These are phyloP conservation scores for Chlamydomonas sp. DNA, from an alignment of 139 green algal genomes.

Conservation along the genomic window DNA sequence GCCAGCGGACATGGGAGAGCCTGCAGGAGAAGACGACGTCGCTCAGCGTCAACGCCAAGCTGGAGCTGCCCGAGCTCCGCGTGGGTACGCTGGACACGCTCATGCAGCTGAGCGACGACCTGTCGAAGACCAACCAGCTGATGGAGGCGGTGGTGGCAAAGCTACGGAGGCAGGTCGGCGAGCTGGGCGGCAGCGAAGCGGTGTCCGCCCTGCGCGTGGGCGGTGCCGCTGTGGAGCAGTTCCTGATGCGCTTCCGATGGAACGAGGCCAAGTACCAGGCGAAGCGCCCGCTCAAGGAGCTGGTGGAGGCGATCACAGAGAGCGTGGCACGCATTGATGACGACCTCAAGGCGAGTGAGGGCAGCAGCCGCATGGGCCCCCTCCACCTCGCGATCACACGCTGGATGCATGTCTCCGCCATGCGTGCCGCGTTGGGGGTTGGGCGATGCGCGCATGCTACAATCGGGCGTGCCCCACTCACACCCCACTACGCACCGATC, in stretches of 20 bases:
- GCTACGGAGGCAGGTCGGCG: slow-evolving; percentile 53
- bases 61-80: slow-evolving; percentile 81
- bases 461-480: too few relatives aligned
- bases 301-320: slow-evolving; percentile 82
- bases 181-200: slow-evolving; percentile 16
- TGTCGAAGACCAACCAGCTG: slow-evolving; percentile 69
- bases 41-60: slow-evolving; percentile 51
- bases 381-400: too few relatives aligned
- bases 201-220: slow-evolving; percentile 44
- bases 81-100: slow-evolving; percentile 93
- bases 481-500: background rate
- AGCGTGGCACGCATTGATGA: slow-evolving; percentile 84
- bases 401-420: too few relatives aligned
- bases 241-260: slow-evolving; percentile 83
- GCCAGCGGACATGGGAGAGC: slow-evolving; percentile 58
- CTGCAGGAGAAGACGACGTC: slow-evolving; percentile 61
- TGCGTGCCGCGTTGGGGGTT: too few relatives aligned
- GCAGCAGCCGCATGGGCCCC: too few relatives aligned
- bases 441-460: too few relatives aligned
- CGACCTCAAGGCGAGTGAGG: slow-evolving; percentile 98
- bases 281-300: slow-evolving; percentile 78
- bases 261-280: slow-evolving; percentile 95
- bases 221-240: slow-evolving; percentile 56
- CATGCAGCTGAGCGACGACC: slow-evolving; percentile 81
- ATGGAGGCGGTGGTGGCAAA: slow-evolving; percentile 84